Conservation (phyloP, 2,329 filamentous ascomycete genomes). For the Parastagonospora avenae region DNA sequence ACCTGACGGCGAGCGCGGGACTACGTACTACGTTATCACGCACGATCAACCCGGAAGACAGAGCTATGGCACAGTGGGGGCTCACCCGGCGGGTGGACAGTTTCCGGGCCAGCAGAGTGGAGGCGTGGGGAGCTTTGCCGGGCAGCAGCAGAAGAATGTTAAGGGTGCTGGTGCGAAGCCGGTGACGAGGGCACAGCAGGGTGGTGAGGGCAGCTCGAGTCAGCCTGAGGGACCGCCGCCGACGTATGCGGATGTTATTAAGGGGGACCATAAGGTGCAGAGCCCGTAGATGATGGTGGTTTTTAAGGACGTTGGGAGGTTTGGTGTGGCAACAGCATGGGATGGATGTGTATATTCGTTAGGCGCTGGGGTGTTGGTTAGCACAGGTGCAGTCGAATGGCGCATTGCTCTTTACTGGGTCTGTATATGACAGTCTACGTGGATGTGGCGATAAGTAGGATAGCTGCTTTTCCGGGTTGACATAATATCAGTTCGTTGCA, state of each 20-base stretch:
- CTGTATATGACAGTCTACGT: no score
- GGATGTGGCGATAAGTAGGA: no score
- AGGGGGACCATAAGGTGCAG: constrained; percentile 90
- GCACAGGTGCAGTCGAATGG: neutral
- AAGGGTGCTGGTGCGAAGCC: constrained; percentile 16
- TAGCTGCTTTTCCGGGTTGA: no score
- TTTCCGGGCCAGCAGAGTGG: constrained; percentile 51
- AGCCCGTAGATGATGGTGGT: constrained; percentile 19
- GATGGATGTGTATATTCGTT: neutral
- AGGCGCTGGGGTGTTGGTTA: neutral
- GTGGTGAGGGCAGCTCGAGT: constrained; percentile 34
- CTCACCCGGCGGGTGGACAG: constrained; percentile 45
- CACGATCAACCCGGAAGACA: constrained; percentile 47
- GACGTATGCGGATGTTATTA: constrained; percentile 87
- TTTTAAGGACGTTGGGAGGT: neutral
- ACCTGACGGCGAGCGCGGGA: constrained; percentile 58
- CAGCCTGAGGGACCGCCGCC: constrained; percentile 66
- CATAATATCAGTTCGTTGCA: no score
- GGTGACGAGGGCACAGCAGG: constrained; percentile 9
- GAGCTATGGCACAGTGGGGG: constrained; percentile 52
- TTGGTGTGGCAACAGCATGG: neutral
- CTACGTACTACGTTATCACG: constrained; percentile 34
- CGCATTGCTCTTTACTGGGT: no score
- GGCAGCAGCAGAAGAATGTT: constrained; percentile 25
- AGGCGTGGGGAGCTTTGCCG: constrained; percentile 35